Base-by-base conservation (phyloP, 2,329 filamentous ascomycete genomes). In the Apiospora phragmitis region DNA sequence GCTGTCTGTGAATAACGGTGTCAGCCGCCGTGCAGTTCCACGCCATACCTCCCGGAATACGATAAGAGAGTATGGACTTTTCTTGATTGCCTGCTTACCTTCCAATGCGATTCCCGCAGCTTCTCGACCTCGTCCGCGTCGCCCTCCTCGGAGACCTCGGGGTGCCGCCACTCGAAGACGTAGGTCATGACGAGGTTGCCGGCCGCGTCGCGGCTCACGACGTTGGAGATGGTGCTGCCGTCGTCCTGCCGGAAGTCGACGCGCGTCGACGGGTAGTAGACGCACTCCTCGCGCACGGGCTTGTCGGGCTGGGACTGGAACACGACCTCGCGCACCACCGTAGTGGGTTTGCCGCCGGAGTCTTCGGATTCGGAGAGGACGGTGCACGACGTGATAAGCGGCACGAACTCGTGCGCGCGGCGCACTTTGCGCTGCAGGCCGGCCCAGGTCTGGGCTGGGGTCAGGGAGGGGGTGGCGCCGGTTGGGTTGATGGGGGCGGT, bases 341-440 rank as follows among this genome's bases (percentile, higher is more conserved):
- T 69, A n/a, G 1, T 49, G 70, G 26, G 38, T 47, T 14, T 6
- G 8, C 9, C 8, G 12, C n/a, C 12, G 73, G 68, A 0, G 74
- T 75, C 14, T 77, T 75, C 55, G 5, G 51, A 29, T 49, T 81
- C 79, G 6, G 74, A 73, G 3, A 81, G 38, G 3, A 83, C 76
- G 47, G 76, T 70, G 73, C 80, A 81, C 9, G 71, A 68, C 1
- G 73, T 71, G 67, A 83, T 82, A n/a, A 78, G 77, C 1, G 81
- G 77, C 16, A 83, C 79, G 42, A 83, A 83, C 49, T 82, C 80
- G 12, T 81, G 72, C 3, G 81, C 78, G 5, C 71, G 73, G 1
- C 75, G 76, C n/a, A 80, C 80, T 70, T 83, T 82, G 72, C 78
- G 76, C 75, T 79, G 72, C 8, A 83, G 77, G 1, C 80, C 81